Percentiles rank a stretch among this genome's conserved stretches.
Conservation (phyloP, 768 basidiomycete species). For the Lactarius deliciosus region DNA sequence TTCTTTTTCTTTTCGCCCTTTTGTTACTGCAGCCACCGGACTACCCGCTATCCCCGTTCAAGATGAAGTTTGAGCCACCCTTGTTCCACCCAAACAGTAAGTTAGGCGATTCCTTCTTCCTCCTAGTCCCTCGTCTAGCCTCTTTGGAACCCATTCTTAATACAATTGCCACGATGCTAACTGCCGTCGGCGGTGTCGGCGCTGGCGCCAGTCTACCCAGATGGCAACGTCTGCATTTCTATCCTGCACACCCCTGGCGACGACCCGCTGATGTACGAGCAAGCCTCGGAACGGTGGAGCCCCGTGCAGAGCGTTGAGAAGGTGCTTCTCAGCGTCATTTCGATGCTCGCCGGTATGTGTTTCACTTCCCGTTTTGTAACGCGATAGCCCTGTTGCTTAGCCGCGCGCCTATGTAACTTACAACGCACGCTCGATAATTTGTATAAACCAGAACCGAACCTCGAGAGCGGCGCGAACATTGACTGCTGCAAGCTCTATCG, state of each 20-base stretch:
- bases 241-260: slow-evolving; percentile 95
- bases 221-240: slow-evolving; percentile 97
- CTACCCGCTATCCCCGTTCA: slow-evolving; percentile 98
- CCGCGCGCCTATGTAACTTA: neutral
- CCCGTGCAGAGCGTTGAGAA: slow-evolving; percentile 99
- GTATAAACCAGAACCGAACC: slow-evolving; percentile 76
- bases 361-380: neutral
- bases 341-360: slow-evolving; percentile 87
- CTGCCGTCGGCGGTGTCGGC: neutral
- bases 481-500: slow-evolving; percentile 97
- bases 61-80: slow-evolving; percentile 98
- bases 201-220: slow-evolving; percentile 75
- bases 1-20: slow-evolving; percentile 5
- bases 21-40: slow-evolving; percentile 64
- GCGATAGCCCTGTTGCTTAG: neutral
- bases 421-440: neutral
- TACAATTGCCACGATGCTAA: neutral
- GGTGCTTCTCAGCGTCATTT: slow-evolving; percentile 92
- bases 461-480: slow-evolving; percentile 96
- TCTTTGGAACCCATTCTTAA: neutral
- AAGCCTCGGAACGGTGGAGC: slow-evolving; percentile 95
- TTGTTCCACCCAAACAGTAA: slow-evolving; percentile 96
- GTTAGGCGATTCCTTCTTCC: slow-evolving; percentile 35
- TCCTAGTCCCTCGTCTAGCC: slow-evolving; percentile 3
- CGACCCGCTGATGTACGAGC: slow-evolving; percentile 91